These are phyloP conservation scores for Oryza glumipatula DNA, from an alignment of 176 grass and related monocot genomes.

Conservation along the genomic window DNA sequence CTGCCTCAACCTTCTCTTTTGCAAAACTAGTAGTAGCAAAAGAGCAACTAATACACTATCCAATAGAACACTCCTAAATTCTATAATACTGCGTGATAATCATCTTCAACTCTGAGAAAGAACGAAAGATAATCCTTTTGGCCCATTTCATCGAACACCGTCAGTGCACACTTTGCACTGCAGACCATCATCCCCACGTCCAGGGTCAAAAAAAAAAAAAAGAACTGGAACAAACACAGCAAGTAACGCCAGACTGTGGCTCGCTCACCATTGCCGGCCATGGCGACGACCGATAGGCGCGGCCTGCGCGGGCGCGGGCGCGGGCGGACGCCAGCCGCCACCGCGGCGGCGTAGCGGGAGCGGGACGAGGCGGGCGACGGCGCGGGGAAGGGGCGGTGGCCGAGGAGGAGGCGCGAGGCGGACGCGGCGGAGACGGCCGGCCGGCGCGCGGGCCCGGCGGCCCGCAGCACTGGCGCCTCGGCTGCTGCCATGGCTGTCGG, in stretches of 20 bases:
- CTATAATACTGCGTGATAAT: background rate
- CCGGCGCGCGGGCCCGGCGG: constrained; percentile 36
- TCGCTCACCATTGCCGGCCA: constrained; percentile 71
- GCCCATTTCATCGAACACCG: constrained; percentile 55
- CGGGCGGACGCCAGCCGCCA: constrained; percentile 32
- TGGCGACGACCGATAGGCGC: constrained; percentile 68
- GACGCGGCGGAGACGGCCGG: constrained; percentile 43
- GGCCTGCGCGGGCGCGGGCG: constrained; percentile 49
- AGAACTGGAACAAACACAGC: background rate
- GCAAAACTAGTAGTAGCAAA: background rate
- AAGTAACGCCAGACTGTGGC: background rate
- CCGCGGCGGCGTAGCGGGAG: constrained; percentile 40
- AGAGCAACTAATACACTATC: background rate
- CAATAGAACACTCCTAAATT: background rate
- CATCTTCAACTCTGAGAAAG: background rate
- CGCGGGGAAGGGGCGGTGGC: constrained; percentile 57
- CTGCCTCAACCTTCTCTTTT: background rate
- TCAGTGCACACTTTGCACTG: background rate
- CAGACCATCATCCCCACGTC: background rate
- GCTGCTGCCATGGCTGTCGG: constrained; percentile 57
- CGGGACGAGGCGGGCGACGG: constrained; percentile 11
- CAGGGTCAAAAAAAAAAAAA: background rate
- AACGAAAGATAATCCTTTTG: background rate
- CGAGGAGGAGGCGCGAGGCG: constrained; percentile 61
- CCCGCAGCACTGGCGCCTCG: constrained; percentile 52